These are phyloP conservation scores for Trichoderma sp. DNA, from an alignment of 2,329 filamentous ascomycete species.

Conservation along the genomic window DNA sequence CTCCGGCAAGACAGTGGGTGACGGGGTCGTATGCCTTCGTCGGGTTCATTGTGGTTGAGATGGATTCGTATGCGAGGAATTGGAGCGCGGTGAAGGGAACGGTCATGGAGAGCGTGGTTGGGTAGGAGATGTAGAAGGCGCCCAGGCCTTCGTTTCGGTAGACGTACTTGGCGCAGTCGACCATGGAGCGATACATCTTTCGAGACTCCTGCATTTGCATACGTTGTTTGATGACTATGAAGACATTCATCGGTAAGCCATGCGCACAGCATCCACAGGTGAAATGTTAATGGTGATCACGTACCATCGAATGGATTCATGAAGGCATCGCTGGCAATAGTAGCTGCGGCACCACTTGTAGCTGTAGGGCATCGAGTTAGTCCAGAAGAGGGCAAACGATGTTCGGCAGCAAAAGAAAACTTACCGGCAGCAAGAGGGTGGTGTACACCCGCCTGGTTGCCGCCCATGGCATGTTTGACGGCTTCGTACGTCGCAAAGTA, in stretches of 20 bases:
- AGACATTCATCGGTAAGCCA: background rate
- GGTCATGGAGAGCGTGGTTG: conserved; percentile 97
- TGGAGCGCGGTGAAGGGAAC: conserved; percentile 97
- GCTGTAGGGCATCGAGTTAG: conserved; percentile 54
- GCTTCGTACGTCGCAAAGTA: conserved; percentile 98
- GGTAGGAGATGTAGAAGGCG: conserved; percentile 98
- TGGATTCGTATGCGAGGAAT: conserved; percentile 96
- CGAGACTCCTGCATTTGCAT: conserved; percentile 98
- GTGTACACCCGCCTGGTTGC: conserved; percentile 83
- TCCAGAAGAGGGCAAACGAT: background rate
- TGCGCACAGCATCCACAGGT: background rate
- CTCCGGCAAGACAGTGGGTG: conserved; percentile 91
- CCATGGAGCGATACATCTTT: conserved; percentile 79
- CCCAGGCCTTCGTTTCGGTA: conserved; percentile 85
- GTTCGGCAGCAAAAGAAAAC: conserved; percentile 34
- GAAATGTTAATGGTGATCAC: conserved; percentile 35
- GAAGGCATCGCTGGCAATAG: conserved; percentile 94
- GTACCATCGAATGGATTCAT: conserved; percentile 99
- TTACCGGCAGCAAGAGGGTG: conserved; percentile 91
- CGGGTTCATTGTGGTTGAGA: conserved; percentile 92
- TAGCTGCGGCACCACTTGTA: conserved; percentile 89
- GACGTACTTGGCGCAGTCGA: conserved; percentile 84
- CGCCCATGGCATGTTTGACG: conserved; percentile 94
- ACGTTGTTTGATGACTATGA: conserved; percentile 92
- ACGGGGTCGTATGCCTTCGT: conserved; percentile 84